phyloP scores from a whole-genome alignment of 441 rosid genomes.

The Gossypium lobatum region DNA sequence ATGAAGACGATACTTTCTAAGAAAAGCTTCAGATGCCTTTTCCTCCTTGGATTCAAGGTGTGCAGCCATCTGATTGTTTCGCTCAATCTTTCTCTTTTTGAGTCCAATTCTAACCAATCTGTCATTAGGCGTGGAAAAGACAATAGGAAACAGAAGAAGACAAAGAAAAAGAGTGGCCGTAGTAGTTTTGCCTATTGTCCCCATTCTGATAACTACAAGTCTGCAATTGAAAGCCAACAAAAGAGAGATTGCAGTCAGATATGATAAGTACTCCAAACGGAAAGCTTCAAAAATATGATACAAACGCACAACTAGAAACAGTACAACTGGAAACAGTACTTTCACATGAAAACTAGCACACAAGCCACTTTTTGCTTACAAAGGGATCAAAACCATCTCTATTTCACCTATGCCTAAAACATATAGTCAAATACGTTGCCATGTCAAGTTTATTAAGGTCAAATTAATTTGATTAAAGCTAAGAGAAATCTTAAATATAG shows the following conservation, averaged over 20 bases:
- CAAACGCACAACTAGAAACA: background rate
- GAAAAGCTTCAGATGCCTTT: constrained; percentile 32
- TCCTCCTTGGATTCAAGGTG: constrained; percentile 46
- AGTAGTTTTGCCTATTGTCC: constrained; percentile 21
- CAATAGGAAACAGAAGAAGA: constrained; percentile 17
- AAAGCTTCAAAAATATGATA: background rate
- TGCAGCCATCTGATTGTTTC: constrained; percentile 38
- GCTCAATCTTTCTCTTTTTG: constrained; percentile 57
- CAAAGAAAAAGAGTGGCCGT: constrained; percentile 23
- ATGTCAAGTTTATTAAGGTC: background rate
- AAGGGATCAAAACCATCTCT: background rate
- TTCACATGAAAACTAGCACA: background rate
- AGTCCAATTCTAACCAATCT: constrained; percentile 58
- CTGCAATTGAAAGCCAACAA: background rate
- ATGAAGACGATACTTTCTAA: constrained; percentile 33
- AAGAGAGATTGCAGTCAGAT: background rate
- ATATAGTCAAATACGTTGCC: background rate
- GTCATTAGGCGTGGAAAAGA: constrained; percentile 33
- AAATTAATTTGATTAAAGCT: background rate
- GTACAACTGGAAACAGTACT: background rate
- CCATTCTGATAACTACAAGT: constrained; percentile 37
- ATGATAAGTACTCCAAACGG: background rate
- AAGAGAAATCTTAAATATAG: background rate
- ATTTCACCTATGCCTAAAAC: background rate
- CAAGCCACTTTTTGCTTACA: background rate